Conservation (phyloP, 2,329 filamentous ascomycete genomes). For the Allantophomopsis cytisporea region DNA sequence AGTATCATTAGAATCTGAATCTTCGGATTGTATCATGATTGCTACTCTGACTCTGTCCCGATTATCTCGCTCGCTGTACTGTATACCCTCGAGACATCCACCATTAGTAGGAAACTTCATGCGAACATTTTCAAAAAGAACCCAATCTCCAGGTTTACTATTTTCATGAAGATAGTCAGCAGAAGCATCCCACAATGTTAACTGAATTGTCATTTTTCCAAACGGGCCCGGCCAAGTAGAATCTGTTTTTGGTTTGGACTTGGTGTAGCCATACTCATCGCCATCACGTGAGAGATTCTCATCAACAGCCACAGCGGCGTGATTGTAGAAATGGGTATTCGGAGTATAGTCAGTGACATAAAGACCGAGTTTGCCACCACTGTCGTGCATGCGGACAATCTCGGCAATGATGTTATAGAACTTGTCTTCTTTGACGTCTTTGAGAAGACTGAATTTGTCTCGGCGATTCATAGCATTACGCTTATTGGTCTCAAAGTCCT, state of each 20-base stretch:
- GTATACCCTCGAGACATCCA: slow-evolving; percentile 53
- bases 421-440: slow-evolving; percentile 36
- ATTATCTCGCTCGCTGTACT: slow-evolving; percentile 42
- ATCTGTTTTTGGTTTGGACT: slow-evolving; percentile 15
- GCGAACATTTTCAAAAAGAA: slow-evolving; percentile 60
- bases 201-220: slow-evolving; percentile 56
- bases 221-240: slow-evolving; percentile 58
- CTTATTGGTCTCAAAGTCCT: slow-evolving; percentile 26
- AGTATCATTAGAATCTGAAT: slow-evolving; percentile 28
- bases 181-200: slow-evolving; percentile 61
- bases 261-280: slow-evolving; percentile 40
- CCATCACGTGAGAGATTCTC: slow-evolving; percentile 26
- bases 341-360: slow-evolving; percentile 77
- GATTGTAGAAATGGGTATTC: slow-evolving; percentile 45
- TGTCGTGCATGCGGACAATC: slow-evolving; percentile 44
- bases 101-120: slow-evolving; percentile 41
- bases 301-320: slow-evolving; percentile 17
- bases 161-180: slow-evolving; percentile 38
- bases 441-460: slow-evolving; percentile 50
- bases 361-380: slow-evolving; percentile 36
- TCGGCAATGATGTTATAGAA: slow-evolving; percentile 63
- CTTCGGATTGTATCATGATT: slow-evolving; percentile 26
- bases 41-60: slow-evolving; percentile 43
- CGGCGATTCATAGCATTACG: slow-evolving; percentile 27
- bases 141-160: slow-evolving; percentile 44